Evolutionary conservation across 192 early-diverging fungal genomes (phyloP).

Genomic region (Coemansia sp.): DNA sequence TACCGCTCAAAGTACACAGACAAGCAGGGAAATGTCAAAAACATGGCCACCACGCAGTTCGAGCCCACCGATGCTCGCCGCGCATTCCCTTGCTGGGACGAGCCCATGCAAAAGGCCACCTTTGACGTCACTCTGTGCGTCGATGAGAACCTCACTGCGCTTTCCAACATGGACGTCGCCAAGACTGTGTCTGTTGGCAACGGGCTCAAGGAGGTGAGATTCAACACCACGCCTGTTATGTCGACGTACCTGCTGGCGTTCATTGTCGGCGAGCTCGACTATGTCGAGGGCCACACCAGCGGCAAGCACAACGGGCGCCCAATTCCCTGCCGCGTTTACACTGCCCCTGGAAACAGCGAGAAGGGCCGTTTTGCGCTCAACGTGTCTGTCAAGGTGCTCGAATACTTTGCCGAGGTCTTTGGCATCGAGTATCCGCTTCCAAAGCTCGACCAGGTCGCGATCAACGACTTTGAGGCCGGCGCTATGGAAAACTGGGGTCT

Average conservation of each 20-base stretch:
- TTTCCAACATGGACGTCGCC: slow-evolving; percentile 84
- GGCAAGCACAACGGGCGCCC: slow-evolving; percentile 69
- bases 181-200: slow-evolving; percentile 36
- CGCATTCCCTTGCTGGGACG: slow-evolving; percentile 97
- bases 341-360: slow-evolving; percentile 72
- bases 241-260: slow-evolving; percentile 93
- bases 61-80: slow-evolving; percentile 89
- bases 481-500: slow-evolving; percentile 99
- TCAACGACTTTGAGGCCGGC: slow-evolving; percentile 89
- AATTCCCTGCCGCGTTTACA: slow-evolving; percentile 83
- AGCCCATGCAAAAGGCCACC: slow-evolving; percentile 92
- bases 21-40: slow-evolving; percentile 58
- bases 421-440: slow-evolving; percentile 89
- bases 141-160: slow-evolving; percentile 68
- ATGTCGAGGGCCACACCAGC: slow-evolving; percentile 76
- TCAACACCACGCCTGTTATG: slow-evolving; percentile 90
- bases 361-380: slow-evolving; percentile 82
- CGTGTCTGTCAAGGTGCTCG: slow-evolving; percentile 72
- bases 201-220: slow-evolving; percentile 78
- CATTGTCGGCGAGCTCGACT: slow-evolving; percentile 89
- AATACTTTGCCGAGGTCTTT: slow-evolving; percentile 86
- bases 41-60: slow-evolving; percentile 93
- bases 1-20: slow-evolving; percentile 82
- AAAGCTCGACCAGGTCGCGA: slow-evolving; percentile 85
- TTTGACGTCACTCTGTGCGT: slow-evolving; percentile 90